phyloP scores from a whole-genome alignment of 208 protist genomes.

The Crithidia bombi region DNA sequence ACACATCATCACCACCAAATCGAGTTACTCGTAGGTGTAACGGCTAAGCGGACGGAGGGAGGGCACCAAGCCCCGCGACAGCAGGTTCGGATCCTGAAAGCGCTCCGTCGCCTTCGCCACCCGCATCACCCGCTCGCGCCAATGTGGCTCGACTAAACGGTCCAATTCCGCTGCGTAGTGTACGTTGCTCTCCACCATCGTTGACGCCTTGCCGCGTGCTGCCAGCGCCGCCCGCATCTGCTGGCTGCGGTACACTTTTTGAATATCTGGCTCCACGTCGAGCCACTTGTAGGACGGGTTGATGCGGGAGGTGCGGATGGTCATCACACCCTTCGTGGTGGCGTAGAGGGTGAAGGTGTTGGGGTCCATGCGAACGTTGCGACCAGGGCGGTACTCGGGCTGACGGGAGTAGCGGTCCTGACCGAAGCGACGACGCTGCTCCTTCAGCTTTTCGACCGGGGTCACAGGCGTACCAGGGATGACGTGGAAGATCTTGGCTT shows the following conservation, averaged over 20 bases:
- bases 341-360: constrained; percentile 85
- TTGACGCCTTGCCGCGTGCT: constrained; percentile 49
- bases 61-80: constrained; percentile 56
- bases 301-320: constrained; percentile 72
- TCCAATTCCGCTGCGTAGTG: constrained; percentile 61
- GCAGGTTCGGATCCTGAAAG: constrained; percentile 82
- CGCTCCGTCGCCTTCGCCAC: constrained; percentile 53
- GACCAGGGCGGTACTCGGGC: constrained; percentile 74
- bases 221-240: constrained; percentile 61
- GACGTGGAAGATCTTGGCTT: constrained; percentile 76
- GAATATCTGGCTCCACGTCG: constrained; percentile 87
- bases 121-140: constrained; percentile 68
- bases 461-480: constrained; percentile 79
- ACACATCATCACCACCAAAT: background rate
- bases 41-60: constrained; percentile 52
- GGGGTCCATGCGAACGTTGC: constrained; percentile 83
- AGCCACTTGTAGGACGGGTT: constrained; percentile 82
- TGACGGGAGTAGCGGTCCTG: constrained; percentile 79
- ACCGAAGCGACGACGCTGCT: constrained; percentile 75
- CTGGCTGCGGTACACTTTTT: constrained; percentile 70
- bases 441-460: constrained; percentile 80
- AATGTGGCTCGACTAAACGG: constrained; percentile 54
- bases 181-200: constrained; percentile 47
- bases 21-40: constrained; percentile 65
- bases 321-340: constrained; percentile 79